Evolutionary conservation across 106 monocot genomes (phyloP).

Genomic region (Acanthochlamys bracteata): DNA sequence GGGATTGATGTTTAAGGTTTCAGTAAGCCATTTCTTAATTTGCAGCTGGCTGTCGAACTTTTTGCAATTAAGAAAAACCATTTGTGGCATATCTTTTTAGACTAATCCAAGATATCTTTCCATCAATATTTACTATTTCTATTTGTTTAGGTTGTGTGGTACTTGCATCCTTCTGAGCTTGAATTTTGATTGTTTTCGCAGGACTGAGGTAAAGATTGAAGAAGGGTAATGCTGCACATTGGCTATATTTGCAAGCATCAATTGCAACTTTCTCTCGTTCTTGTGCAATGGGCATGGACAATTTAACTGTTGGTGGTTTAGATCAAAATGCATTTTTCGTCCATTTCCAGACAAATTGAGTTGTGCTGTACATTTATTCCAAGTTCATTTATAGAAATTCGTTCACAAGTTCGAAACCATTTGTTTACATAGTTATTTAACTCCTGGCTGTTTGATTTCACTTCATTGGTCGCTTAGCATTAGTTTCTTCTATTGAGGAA

Average conservation of each 20-base stretch:
- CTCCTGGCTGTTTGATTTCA: too few species aligned
- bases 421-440: too few species aligned
- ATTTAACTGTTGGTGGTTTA: too few species aligned
- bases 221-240: conserved; percentile 13
- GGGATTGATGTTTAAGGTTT: not conserved
- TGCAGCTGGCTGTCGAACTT: conserved; percentile 56
- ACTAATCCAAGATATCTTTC: not conserved
- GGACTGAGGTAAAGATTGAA: conserved; percentile 21
- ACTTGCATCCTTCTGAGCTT: not conserved
- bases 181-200: conserved; percentile 5
- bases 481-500: too few species aligned
- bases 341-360: too few species aligned
- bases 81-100: conserved; percentile 43
- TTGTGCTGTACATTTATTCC: too few species aligned
- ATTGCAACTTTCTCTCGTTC: too few species aligned
- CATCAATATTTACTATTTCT: not conserved
- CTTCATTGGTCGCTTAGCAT: too few species aligned
- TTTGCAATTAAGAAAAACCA: conserved; percentile 52
- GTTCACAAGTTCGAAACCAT: too few species aligned
- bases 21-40: not conserved
- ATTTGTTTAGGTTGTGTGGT: not conserved
- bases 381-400: too few species aligned
- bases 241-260: not conserved
- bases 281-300: too few species aligned
- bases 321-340: too few species aligned